phyloP scores from a whole-genome alignment of 1,284 basidiomycete genomes.

The Ustilago shanxiensis region DNA sequence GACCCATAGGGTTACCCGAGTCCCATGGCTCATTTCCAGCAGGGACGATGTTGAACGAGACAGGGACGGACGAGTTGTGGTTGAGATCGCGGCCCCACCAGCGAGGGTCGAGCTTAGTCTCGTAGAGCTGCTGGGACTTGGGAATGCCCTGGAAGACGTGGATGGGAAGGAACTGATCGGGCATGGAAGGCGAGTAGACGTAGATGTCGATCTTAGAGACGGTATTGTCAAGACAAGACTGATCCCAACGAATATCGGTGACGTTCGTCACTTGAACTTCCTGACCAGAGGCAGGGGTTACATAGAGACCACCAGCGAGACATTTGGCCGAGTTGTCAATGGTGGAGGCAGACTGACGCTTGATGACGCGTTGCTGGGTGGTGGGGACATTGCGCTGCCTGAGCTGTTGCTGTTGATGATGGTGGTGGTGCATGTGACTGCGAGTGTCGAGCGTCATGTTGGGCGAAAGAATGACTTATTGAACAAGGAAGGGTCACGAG shows the following conservation, averaged over 20 bases:
- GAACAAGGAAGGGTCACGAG: not conserved
- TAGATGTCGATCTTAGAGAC: slow-evolving; percentile 66
- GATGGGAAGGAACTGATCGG: slow-evolving; percentile 55
- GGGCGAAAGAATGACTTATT: slow-evolving; percentile 8
- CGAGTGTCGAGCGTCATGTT: slow-evolving; percentile 49
- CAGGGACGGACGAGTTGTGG: slow-evolving; percentile 44
- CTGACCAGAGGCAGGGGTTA: slow-evolving; percentile 34
- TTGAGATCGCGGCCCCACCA: slow-evolving; percentile 64
- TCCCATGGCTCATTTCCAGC: slow-evolving; percentile 68
- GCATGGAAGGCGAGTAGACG: slow-evolving; percentile 60
- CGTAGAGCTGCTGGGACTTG: slow-evolving; percentile 41
- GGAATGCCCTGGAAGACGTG: slow-evolving; percentile 61
- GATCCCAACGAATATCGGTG: slow-evolving; percentile 59
- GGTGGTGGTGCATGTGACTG: slow-evolving; percentile 43
- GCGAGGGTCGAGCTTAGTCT: slow-evolving; percentile 57
- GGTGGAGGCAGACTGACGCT: slow-evolving; percentile 46
- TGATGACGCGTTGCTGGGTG: slow-evolving; percentile 36
- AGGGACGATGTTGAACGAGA: slow-evolving; percentile 68
- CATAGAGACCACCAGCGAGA: slow-evolving; percentile 60
- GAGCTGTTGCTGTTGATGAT: slow-evolving; percentile 44
- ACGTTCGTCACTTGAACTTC: slow-evolving; percentile 50
- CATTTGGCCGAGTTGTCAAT: slow-evolving; percentile 53
- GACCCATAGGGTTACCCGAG: slow-evolving; percentile 63
- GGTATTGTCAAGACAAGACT: slow-evolving; percentile 49
- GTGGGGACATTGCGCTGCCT: slow-evolving; percentile 37